These are phyloP conservation scores for Amanita jacksonii DNA, from an alignment of 768 basidiomycete species.

Conservation along the genomic window DNA sequence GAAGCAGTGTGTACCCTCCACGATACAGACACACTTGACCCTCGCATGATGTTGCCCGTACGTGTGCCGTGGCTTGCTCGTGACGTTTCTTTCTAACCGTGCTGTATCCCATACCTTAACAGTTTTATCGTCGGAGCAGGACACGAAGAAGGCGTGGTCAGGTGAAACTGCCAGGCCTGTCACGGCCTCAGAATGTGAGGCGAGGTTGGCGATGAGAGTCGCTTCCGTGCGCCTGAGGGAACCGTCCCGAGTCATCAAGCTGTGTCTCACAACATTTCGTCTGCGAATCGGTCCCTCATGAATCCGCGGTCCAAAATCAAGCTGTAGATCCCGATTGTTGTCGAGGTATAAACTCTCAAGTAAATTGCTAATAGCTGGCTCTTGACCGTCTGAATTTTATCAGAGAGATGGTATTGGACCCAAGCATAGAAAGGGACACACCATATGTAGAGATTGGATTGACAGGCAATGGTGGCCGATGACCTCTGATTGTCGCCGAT, in stretches of 20 bases:
- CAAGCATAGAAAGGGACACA: slow-evolving; percentile 21
- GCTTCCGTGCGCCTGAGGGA: slow-evolving; percentile 57
- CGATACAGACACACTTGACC: slow-evolving; percentile 60
- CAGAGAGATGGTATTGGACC: slow-evolving; percentile 1
- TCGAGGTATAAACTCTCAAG: slow-evolving; percentile 88
- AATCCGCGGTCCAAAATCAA: slow-evolving; percentile 87
- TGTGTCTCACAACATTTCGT: slow-evolving; percentile 62
- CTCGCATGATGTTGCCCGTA: slow-evolving; percentile 54
- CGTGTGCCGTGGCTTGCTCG: slow-evolving; percentile 70
- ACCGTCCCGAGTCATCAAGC: slow-evolving; percentile 58
- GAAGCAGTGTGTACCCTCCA: slow-evolving; percentile 86
- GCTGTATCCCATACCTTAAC: slow-evolving; percentile 91
- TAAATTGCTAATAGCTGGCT: slow-evolving; percentile 81
- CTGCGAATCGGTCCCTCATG: slow-evolving; percentile 75
- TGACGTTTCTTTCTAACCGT: slow-evolving; percentile 88
- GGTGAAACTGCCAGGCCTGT: slow-evolving; percentile 82
- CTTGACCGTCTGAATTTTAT: slow-evolving; percentile 65
- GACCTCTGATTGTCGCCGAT: slow-evolving; percentile 43
- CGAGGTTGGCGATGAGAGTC: slow-evolving; percentile 74
- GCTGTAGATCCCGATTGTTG: slow-evolving; percentile 73
- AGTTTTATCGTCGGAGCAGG: slow-evolving; percentile 89
- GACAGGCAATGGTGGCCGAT: slow-evolving; percentile 38
- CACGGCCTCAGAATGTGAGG: slow-evolving; percentile 72
- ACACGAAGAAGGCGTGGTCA: slow-evolving; percentile 91
- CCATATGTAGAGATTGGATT: slow-evolving; percentile 67